Percentiles rank a stretch among this genome's conserved stretches.
phyloP scores from a whole-genome alignment of 2,329 filamentous ascomycete species.

The Chrysoporthe puriensis region DNA sequence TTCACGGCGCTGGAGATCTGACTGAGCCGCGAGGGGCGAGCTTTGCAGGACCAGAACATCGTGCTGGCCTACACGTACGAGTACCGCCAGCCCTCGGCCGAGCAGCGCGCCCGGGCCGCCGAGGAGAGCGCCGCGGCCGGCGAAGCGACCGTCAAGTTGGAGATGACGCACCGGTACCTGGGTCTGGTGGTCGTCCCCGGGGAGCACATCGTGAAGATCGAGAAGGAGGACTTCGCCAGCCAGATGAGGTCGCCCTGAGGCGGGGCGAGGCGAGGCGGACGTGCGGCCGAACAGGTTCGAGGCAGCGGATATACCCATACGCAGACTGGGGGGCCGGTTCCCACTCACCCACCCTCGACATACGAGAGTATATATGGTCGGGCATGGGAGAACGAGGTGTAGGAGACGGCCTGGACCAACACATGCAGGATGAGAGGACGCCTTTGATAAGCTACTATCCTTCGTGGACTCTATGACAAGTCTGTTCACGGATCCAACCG shows the following conservation, averaged over 20 bases:
- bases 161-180: slow-evolving; percentile 84
- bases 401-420: too few species aligned
- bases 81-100: slow-evolving; percentile 74
- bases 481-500: neutral
- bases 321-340: neutral
- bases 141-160: slow-evolving; percentile 57
- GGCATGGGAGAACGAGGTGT: too few species aligned
- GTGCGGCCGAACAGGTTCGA: too few species aligned
- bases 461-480: neutral
- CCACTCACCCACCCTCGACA: neutral
- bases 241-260: slow-evolving; percentile 43
- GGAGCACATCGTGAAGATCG: slow-evolving; percentile 82
- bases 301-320: neutral
- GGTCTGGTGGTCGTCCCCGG: slow-evolving; percentile 90
- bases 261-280: neutral
- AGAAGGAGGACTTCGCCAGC: slow-evolving; percentile 76
- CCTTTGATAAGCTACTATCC: too few species aligned
- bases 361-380: too few species aligned
- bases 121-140: slow-evolving; percentile 41
- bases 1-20: neutral
- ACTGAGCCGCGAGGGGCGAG: neutral
- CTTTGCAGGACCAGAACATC: slow-evolving; percentile 76
- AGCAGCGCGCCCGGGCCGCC: slow-evolving; percentile 46
- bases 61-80: slow-evolving; percentile 87
- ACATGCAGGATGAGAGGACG: too few species aligned